Evolutionary conservation across 345 rosid species (phyloP), one percentile per base, ranked within the genome.

Genomic region (Sonneratia caseolaris): DNA sequence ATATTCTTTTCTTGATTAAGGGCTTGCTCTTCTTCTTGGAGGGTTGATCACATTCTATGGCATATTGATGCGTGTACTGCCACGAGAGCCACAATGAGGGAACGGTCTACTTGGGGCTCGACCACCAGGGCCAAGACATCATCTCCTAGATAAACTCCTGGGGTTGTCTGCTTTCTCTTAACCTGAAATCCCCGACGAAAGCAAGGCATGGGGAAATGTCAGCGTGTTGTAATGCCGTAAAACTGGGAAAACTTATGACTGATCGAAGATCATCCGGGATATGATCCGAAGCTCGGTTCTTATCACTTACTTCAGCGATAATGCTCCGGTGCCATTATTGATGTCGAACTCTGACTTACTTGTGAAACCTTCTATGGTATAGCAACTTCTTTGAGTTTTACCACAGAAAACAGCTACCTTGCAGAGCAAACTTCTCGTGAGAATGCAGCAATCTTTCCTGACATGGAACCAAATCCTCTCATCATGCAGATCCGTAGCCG

Each of bases 1-100:
- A 36, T 27, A 4, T 55, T 4, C 22, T 61, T 27, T 59, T 24
- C 36, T 62, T 32, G 66, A 62, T 62, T 35, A 27, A 4, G 15
- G 37, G 66, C 10, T 10, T 0, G 32, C 38, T 62, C 3, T 22
- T 12, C 37, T 62, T 14, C 38, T 1, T 32, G 18, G 18, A 11
- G 19, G 13, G 19, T 35, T 27, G 19, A 15, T 80, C 77, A 82
- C 71, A 87, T 70, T 76, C 75, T 24, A 57, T 68, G 73, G 56
- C 76, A 81, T n/a, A 86, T 86, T 61, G 85, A 81, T 74, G 86
- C 86, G 68, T 84, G 70, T 48, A 84, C 86, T 35, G 78, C 80
- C 47, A 83, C 82, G 45, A 88, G 77, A 61, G 86, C 78, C 38
- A 81, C 76, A 37, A 83, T 76, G 21, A 86, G 78, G n/a, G 86